phyloP scores from a whole-genome alignment of 345 rosid species.

The Bruguiera parviflora region DNA sequence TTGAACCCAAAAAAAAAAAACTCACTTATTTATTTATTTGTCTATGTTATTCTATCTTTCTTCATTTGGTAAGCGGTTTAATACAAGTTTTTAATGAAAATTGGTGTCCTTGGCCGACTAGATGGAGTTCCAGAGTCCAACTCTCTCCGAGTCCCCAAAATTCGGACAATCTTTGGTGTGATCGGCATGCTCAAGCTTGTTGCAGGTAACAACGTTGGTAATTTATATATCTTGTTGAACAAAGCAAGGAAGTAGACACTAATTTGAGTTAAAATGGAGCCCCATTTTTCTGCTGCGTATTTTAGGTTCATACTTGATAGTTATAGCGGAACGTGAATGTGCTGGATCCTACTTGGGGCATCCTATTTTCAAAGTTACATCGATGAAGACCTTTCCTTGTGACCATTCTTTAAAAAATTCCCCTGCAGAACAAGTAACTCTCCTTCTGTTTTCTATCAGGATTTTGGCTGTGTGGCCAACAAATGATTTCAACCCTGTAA shows the following conservation, averaged over 20 bases:
- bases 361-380: conserved; percentile 69
- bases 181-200: conserved; percentile 92
- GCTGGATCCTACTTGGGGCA: conserved; percentile 81
- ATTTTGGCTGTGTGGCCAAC: conserved; percentile 1
- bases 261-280: too few species aligned
- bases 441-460: conserved; percentile 2
- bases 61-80: not conserved
- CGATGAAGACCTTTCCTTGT: conserved; percentile 84
- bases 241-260: not conserved
- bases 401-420: conserved; percentile 72
- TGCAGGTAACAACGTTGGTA: conserved; percentile 46
- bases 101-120: conserved; percentile 8
- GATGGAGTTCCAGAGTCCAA: conserved; percentile 65
- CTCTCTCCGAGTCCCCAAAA: conserved; percentile 79
- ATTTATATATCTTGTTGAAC: not conserved
- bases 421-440: conserved; percentile 67
- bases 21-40: conserved; percentile 1
- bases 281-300: not conserved
- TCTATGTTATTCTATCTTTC: not conserved
- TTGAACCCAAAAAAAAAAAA: too few species aligned
- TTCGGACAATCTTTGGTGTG: conserved; percentile 66
- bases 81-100: not conserved
- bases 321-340: conserved; percentile 68
- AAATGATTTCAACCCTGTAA: conserved; percentile 11
- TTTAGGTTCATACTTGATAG: conserved; percentile 80